phyloP scores from a whole-genome alignment of 2,329 filamentous ascomycete species.

The Didymosphaeria variabile region DNA sequence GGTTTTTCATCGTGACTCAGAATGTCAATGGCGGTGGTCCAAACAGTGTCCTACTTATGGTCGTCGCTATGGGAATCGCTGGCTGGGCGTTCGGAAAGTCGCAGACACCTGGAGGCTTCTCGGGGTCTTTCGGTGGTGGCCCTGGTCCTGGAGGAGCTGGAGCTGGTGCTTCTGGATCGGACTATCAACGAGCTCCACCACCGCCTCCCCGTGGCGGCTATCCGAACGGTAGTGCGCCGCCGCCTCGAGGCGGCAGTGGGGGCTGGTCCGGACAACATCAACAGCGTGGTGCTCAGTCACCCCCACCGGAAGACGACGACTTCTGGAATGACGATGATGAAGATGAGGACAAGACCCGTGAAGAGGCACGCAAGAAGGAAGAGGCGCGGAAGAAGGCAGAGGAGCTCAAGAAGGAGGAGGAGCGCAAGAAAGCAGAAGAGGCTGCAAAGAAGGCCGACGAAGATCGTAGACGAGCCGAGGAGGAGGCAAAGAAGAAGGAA shows the following conservation, averaged over 20 bases:
- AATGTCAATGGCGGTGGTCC: constrained; percentile 62
- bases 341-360: background rate
- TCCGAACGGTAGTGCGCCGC: constrained; percentile 41
- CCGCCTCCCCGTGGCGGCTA: constrained; percentile 46
- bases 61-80: constrained; percentile 76
- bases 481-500: constrained; percentile 48
- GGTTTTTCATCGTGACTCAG: constrained; percentile 75
- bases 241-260: constrained; percentile 37
- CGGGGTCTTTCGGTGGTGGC: constrained; percentile 38
- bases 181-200: constrained; percentile 41
- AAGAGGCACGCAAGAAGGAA: constrained; percentile 52
- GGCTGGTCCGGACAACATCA: constrained; percentile 40
- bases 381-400: constrained; percentile 49
- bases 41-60: constrained; percentile 75
- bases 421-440: constrained; percentile 45
- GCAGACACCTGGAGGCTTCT: constrained; percentile 58
- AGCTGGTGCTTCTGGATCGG: constrained; percentile 33
- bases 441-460: constrained; percentile 52
- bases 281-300: constrained; percentile 42
- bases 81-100: constrained; percentile 80
- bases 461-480: constrained; percentile 43
- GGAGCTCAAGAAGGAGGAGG: constrained; percentile 48
- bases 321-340: constrained; percentile 29
- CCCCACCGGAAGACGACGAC: constrained; percentile 41
- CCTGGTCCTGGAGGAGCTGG: constrained; percentile 41